These are phyloP conservation scores for Prunus salicina DNA, from an alignment of 306 rosid species.

Conservation along the genomic window DNA sequence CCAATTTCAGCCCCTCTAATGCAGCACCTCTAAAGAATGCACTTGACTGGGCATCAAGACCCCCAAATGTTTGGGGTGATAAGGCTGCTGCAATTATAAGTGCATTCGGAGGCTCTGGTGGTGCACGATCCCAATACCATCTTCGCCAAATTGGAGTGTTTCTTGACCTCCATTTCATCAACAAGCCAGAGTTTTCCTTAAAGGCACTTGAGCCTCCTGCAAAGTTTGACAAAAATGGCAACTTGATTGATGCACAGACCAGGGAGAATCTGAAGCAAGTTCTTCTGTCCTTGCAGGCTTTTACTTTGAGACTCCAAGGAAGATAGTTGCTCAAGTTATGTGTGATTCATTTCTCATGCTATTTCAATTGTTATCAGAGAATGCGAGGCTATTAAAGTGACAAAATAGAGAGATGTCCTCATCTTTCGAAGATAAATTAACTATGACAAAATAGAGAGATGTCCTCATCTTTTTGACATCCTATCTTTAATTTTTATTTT, in stretches of 20 bases:
- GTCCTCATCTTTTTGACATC: too few relatives aligned
- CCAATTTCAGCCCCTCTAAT: background rate
- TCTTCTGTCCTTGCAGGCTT: slow-evolving; percentile 54
- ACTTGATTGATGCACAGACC: slow-evolving; percentile 49
- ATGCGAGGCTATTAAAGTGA: background rate
- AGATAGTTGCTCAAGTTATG: background rate
- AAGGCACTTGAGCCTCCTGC: slow-evolving; percentile 57
- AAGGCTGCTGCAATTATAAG: slow-evolving; percentile 85
- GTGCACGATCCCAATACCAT: slow-evolving; percentile 68
- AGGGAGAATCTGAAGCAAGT: slow-evolving; percentile 41
- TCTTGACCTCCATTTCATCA: slow-evolving; percentile 85
- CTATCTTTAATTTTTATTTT: too few relatives aligned
- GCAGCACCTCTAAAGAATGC: slow-evolving; percentile 77
- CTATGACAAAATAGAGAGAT: too few relatives aligned
- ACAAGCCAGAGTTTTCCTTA: slow-evolving; percentile 78
- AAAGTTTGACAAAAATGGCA: slow-evolving; percentile 63
- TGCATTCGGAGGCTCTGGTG: slow-evolving; percentile 73
- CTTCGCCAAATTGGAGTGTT: slow-evolving; percentile 84
- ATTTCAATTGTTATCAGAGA: background rate
- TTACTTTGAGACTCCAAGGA: slow-evolving; percentile 51
- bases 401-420: background rate
- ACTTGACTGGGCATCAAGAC: slow-evolving; percentile 76
- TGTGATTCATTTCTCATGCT: background rate
- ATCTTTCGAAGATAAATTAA: background rate
- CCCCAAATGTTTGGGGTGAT: slow-evolving; percentile 80